A percentile compares a stretch with the other conserved stretches of the same genome.
Evolutionary conservation across 2,329 filamentous ascomycete genomes (phyloP).

Genomic region (Trichoderma sp.): DNA sequence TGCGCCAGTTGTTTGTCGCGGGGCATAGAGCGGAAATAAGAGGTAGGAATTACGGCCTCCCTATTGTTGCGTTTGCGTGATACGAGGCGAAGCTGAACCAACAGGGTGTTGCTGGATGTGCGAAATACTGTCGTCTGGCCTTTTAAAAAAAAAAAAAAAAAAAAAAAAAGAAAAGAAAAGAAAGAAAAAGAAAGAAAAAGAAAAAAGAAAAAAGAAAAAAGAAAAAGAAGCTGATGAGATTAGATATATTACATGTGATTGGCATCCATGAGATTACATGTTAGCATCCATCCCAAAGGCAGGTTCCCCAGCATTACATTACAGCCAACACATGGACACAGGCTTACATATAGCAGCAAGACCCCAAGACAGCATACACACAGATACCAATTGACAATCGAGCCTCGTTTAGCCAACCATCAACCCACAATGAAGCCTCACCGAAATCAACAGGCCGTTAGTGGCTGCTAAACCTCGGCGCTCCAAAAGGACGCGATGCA

Average conservation of each 20-base stretch:
- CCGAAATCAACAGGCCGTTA: not conserved
- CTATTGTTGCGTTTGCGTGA: not conserved
- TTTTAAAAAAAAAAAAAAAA: no score
- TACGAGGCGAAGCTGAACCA: not conserved
- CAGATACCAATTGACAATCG: not conserved
- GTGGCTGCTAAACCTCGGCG: not conserved
- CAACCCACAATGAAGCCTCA: not conserved
- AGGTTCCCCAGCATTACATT: not conserved
- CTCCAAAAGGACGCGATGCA: not conserved
- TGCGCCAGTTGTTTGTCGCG: not conserved
- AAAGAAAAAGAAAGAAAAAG: no score
- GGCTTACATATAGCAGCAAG: not conserved
- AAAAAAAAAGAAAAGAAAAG: no score
- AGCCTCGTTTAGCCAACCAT: not conserved
- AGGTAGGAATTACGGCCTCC: not conserved
- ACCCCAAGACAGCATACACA: no score
- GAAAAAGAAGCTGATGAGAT: not conserved
- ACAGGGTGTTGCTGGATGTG: not conserved
- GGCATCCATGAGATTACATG: no score
- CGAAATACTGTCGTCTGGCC: not conserved
- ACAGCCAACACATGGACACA: not conserved
- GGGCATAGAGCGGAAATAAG: not conserved
- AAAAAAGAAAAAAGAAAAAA: no score
- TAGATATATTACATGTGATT: not conserved
- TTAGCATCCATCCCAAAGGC: not conserved